Evolutionary conservation across 768 basidiomycete species (phyloP), one percentile per base, ranked within the genome.

Genomic region (Amanita rubescens): DNA sequence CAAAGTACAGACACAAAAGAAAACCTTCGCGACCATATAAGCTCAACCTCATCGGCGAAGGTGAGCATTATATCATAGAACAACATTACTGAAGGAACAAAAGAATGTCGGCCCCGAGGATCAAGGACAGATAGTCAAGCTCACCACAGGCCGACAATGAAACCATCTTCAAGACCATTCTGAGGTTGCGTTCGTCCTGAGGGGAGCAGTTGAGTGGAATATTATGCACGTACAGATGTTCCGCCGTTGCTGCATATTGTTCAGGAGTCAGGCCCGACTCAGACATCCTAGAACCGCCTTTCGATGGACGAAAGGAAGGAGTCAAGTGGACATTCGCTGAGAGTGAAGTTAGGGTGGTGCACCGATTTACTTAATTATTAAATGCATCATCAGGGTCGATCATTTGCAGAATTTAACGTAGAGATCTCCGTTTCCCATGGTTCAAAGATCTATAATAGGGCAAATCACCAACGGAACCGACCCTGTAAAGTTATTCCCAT

Each of bases 41-140:
- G 57, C 53, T 71, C 68, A 11, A 72, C 61, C 47, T 72, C 71
- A 15, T 70, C 64, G 6, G 62, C 67, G 34, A 70, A 63, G 2
- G 71, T 72, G 19, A 72, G 58, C 20, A 52, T 41, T 12, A 71
- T 68, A 49, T 72, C 71, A 47, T 70, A 72, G 54, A 68, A 70
- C 3, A 70, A 55, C 69, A 71, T 69, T 15, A 69, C 71, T 70
- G 24, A 17, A 24, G 11, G 1, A 3, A 14, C 37, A 19, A 54
- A 32, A 39, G 20, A 32, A 34, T 39, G 50, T 22, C 15, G 45
- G 14, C 27, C 7, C 32, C 19, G 14, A 4, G 12, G 32, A 24
- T 22, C 14, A 24, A 6, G 19, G 20, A 11, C 22, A 39, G 30
- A 19, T 9, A 17, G 17, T 3, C 14, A 24, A 11, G 44, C 66